Evolutionary conservation across 441 rosid genomes (phyloP).

Genomic region (Gossypium armourianum): DNA sequence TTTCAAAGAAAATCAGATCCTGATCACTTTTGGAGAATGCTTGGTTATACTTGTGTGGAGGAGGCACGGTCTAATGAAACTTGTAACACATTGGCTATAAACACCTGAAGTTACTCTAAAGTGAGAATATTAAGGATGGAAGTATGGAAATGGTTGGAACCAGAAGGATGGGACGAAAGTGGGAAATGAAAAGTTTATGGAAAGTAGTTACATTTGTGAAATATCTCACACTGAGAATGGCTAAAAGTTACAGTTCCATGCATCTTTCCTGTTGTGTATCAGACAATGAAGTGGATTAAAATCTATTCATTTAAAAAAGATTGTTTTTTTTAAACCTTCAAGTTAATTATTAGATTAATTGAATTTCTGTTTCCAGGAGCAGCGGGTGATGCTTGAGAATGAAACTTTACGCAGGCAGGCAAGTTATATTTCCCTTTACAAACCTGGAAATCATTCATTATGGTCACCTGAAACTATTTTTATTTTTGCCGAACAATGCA

Average conservation of each 20-base stretch:
- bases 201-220: neutral
- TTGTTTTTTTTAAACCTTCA: neutral
- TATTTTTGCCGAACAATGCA: conserved; percentile 17
- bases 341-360: neutral
- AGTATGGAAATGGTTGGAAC: neutral
- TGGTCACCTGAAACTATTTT: neutral
- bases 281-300: neutral
- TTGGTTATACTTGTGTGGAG: neutral
- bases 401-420: conserved; percentile 83
- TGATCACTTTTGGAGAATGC: neutral
- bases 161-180: neutral
- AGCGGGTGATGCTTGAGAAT: conserved; percentile 68
- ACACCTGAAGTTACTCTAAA: neutral
- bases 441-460: neutral
- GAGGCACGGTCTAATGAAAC: neutral
- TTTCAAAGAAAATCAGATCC: neutral
- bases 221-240: neutral
- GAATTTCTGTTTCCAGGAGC: conserved; percentile 47
- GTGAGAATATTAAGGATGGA: neutral
- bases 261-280: conserved; percentile 1
- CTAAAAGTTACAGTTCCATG: neutral
- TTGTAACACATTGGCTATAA: neutral
- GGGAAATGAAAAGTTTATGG: neutral
- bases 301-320: neutral
- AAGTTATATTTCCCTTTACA: conserved; percentile 15